Conservation (phyloP, 768 basidiomycete genomes). For the Lanmaoa rubissima region DNA sequence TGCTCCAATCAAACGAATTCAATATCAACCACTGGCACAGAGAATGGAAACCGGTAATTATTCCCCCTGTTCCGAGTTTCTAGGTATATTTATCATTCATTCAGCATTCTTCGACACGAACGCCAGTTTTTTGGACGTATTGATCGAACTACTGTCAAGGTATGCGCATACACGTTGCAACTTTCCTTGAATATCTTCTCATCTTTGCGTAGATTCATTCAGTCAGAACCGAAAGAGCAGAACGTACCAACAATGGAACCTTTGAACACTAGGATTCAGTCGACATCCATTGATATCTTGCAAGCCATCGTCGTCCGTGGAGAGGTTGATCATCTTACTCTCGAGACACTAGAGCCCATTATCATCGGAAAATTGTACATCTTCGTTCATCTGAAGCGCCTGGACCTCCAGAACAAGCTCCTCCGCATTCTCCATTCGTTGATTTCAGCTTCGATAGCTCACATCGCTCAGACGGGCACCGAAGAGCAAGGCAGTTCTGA, state of each 20-base stretch:
- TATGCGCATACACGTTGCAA: conserved; percentile 46
- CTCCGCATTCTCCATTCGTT: conserved; percentile 88
- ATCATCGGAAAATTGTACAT: conserved; percentile 75
- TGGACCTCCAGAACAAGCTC: conserved; percentile 91
- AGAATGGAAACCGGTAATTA: conserved; percentile 59
- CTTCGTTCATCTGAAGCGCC: conserved; percentile 62
- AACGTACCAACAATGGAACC: conserved; percentile 53
- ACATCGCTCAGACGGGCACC: conserved; percentile 27
- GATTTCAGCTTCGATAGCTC: conserved; percentile 59
- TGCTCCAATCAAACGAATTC: conserved; percentile 61
- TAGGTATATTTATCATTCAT: conserved; percentile 6
- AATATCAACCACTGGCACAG: conserved; percentile 58
- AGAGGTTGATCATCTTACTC: conserved; percentile 59
- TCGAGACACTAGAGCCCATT: conserved; percentile 66
- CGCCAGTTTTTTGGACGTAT: conserved; percentile 70
- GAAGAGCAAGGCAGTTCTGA: conserved; percentile 35
- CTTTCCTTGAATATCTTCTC: neutral
- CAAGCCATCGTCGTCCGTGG: conserved; percentile 81
- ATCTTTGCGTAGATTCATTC: conserved; percentile 54
- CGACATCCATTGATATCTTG: conserved; percentile 73
- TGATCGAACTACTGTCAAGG: conserved; percentile 74
- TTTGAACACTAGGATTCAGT: conserved; percentile 66
- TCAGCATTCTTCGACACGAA: conserved; percentile 45
- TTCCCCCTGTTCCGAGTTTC: neutral
- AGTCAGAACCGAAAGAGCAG: conserved; percentile 66